Base-by-base conservation (phyloP, 2,329 filamentous ascomycete genomes). In the Penicillium sp. region DNA sequence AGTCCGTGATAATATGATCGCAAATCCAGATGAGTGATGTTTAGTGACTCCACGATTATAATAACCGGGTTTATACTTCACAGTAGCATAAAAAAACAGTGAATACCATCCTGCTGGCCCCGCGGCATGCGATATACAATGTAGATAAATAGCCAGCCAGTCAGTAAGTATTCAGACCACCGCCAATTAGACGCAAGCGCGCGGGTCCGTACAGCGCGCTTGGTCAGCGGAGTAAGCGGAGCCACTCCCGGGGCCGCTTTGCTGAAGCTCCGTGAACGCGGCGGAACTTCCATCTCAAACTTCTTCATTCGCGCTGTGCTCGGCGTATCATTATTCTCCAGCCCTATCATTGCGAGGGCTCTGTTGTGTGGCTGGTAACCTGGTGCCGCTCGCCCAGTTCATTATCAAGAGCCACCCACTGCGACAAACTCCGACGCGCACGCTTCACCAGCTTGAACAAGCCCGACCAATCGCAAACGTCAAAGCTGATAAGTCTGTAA, bases 221-320 rank as follows among this genome's bases (percentile, higher is more conserved):
- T 53, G 43, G 50, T 53, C 50, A 53, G 51, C 51, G 51, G 46
- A 43, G 32, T 27, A 47, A 53, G 51, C 45, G 46, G 46, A 53
- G 51, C 39, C 39, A 32, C 45, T 42, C 46, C 46, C 39, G 23
- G 23, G 23, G 23, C 23, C 23, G 23, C 23, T 32, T 41, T 26
- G 46, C 36, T 39, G 23, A 48, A 53, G 51, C 51, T 53, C 39
- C 45, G 38, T 47, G 30, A 42, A 6, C 19, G 29, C 34, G 18
- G 40, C 19, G 26, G 30, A 50, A 32, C 35, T 18, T 47, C 8
- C 3, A 26, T 27, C 35, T 19, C 32, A 16, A 27, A 32, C 23
- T 49, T 32, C 42, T 50, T 40, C 39, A 50, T 44, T 23, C 46
- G 13, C 27, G 23, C 49, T 18, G 34, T 29, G 19, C 26, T 30